Evolutionary conservation across 1,284 basidiomycete genomes (phyloP), one percentile per base, ranked within the genome.

Genomic region (Hortiboletus rubellus): DNA sequence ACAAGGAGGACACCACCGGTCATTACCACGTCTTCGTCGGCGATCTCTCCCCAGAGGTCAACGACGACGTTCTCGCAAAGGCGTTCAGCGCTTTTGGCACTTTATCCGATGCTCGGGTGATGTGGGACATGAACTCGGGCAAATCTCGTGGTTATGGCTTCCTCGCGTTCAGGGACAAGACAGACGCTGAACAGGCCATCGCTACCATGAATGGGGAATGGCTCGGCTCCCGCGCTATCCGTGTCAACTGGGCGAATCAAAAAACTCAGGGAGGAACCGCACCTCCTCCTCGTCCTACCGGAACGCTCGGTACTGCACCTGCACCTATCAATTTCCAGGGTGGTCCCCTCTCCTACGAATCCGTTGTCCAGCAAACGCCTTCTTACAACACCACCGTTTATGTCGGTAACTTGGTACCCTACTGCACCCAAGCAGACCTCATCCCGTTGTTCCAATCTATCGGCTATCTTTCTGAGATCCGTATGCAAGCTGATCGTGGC

Each of bases 121-220:
- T 99, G 96, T 98, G 96, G 94, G 96, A 99, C 74, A 96, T 97
- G 92, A 96, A 96, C 79, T 97, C 94, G 57, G 96, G 96, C 64
- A 98, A 98, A 79, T 96, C 92, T 71, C 87, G 92, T 66, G 92
- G 94, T 43, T 97, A 95, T 72, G 92, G 92, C 58, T 96, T 96
- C 82, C 85, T 95, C 62, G 92, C 92, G 12, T 94, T 95, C 82
- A 86, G 94, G 65, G 94, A 97, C 79, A 96, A 96, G 78, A 91
- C 92, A 52, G 96, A 99, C 69, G 97, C 97, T 33, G 96, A 98
- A 73, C 93, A 96, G 73, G 96, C 96, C 47, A 99, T 98, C 71
- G 91, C 91, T 34, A 94, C 95, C 53, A 98, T 98, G 96, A 98
- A 99, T 70, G 97, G 97, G 55, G 96, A 99, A 81, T 99, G 94